Evolutionary conservation across 2,329 filamentous ascomycete species (phyloP).

Genomic region (Stachybotrys chartarum): DNA sequence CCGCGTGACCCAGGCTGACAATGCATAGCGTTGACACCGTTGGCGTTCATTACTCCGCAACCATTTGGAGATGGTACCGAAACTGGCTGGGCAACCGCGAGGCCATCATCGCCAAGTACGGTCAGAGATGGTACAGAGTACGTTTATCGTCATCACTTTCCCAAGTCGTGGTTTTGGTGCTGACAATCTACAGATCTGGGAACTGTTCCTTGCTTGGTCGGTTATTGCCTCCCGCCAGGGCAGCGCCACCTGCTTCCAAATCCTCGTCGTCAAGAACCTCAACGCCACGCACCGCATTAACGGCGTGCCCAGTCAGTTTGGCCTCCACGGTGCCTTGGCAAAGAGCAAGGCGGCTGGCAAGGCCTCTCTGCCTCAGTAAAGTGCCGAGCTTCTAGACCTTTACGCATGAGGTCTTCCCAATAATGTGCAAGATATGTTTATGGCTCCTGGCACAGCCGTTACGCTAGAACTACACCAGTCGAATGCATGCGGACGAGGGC

Average conservation of each 20-base stretch:
- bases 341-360: slow-evolving; percentile 22
- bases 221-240: slow-evolving; percentile 81
- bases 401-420: too few relatives aligned
- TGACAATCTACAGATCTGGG: slow-evolving; percentile 65
- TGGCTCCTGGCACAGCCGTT: too few relatives aligned
- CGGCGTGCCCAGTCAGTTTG: slow-evolving; percentile 63
- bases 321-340: slow-evolving; percentile 53
- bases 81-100: slow-evolving; percentile 93
- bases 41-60: slow-evolving; percentile 90
- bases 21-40: slow-evolving; percentile 64
- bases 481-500: too few relatives aligned
- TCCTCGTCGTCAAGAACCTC: slow-evolving; percentile 82
- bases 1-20: background rate
- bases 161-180: slow-evolving; percentile 3
- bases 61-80: slow-evolving; percentile 92
- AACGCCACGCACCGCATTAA: slow-evolving; percentile 79
- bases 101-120: slow-evolving; percentile 87
- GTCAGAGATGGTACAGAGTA: slow-evolving; percentile 84
- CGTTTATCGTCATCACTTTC: slow-evolving; percentile 20
- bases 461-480: too few relatives aligned
- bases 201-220: slow-evolving; percentile 81
- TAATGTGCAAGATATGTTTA: too few relatives aligned
- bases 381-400: too few relatives aligned
- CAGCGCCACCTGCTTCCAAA: slow-evolving; percentile 78
- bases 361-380: slow-evolving; percentile 4